Conservation (phyloP, 306 rosid genomes). For the Cicer cuneatum region DNA sequence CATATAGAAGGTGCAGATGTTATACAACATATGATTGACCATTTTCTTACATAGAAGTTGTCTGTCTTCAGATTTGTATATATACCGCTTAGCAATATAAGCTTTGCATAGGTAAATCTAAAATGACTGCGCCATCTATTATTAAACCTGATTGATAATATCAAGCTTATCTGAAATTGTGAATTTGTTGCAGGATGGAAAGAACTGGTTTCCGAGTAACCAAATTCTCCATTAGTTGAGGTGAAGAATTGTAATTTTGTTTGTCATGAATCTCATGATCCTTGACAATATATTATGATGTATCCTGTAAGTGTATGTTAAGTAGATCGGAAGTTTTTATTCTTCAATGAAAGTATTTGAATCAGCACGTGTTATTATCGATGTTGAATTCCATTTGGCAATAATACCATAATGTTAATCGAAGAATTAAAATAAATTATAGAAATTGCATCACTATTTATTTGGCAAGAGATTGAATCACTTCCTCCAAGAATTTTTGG, state of each 20-base stretch:
- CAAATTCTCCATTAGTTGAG: conserved; percentile 30
- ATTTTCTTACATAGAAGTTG: conserved; percentile 62
- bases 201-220: conserved; percentile 26
- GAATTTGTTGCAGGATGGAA: conserved; percentile 47
- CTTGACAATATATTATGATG: conserved; percentile 39
- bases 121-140: background rate
- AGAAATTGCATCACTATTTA: background rate
- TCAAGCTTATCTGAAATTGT: conserved; percentile 35
- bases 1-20: conserved; percentile 97
- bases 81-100: conserved; percentile 5
- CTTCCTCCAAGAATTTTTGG: background rate
- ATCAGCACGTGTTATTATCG: background rate
- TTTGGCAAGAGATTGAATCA: background rate
- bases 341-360: conserved; percentile 1
- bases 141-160: conserved; percentile 13
- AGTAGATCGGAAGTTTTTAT: background rate
- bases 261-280: background rate
- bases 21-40: conserved; percentile 84
- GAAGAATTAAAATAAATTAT: background rate
- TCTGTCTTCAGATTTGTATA: background rate
- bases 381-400: conserved; percentile 1
- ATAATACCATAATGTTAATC: background rate
- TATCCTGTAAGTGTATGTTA: conserved; percentile 33
- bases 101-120: conserved; percentile 40
- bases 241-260: conserved; percentile 45